Conservation (phyloP, 306 rosid species). For the Trichosanthes truncata region DNA sequence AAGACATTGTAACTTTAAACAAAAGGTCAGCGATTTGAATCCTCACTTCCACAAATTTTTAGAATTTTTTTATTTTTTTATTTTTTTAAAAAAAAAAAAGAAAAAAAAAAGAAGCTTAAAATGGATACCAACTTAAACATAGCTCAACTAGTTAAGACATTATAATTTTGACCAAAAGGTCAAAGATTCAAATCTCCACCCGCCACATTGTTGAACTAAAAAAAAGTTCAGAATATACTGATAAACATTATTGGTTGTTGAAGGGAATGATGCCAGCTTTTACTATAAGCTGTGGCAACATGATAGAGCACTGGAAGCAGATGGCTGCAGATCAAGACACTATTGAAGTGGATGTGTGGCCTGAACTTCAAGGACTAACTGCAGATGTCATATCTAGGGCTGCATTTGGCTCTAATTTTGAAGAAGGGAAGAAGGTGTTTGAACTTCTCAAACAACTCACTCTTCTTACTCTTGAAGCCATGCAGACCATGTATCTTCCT, state of each 20-base stretch:
- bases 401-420: conserved; percentile 36
- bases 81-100: too few relatives aligned
- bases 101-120: too few relatives aligned
- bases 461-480: conserved; percentile 34
- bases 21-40: too few relatives aligned
- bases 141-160: too few relatives aligned
- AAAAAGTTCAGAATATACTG: not conserved
- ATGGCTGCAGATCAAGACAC: conserved; percentile 17
- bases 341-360: conserved; percentile 34
- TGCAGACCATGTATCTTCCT: conserved; percentile 33
- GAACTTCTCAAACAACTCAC: conserved; percentile 36
- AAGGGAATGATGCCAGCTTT: conserved; percentile 6
- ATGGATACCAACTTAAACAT: too few relatives aligned
- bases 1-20: too few relatives aligned
- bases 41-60: too few relatives aligned
- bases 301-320: conserved; percentile 32
- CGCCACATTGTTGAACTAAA: too few relatives aligned
- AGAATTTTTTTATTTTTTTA: too few relatives aligned
- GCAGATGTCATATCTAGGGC: conserved; percentile 35
- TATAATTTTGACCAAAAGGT: too few relatives aligned
- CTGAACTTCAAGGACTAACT: conserved; percentile 30
- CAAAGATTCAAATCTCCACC: too few relatives aligned
- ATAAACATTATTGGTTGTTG: not conserved
- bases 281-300: not conserved
- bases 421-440: conserved; percentile 35